phyloP scores from a whole-genome alignment of 2,329 filamentous ascomycete genomes.

The Arachnomyces sp. region DNA sequence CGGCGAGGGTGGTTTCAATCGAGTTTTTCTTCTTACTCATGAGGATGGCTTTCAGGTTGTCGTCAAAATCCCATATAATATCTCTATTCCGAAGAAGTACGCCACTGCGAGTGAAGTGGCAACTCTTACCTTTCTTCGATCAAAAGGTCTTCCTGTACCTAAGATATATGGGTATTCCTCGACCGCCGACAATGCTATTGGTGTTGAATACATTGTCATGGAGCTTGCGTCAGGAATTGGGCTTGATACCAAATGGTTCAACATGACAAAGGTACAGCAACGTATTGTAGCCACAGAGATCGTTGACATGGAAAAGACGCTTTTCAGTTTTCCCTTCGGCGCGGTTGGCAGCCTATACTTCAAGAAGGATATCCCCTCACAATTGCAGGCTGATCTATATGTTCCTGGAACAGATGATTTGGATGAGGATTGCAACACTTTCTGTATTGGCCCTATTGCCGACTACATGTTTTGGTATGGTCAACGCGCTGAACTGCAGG shows the following conservation, averaged over 20 bases:
- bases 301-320: conserved; percentile 16
- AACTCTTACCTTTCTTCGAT: conserved; percentile 25
- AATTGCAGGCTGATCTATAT: too few relatives aligned
- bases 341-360: conserved; percentile 19
- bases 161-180: conserved; percentile 27
- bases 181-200: conserved; percentile 27
- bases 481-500: conserved; percentile 7
- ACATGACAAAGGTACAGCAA: conserved; percentile 8
- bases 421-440: too few relatives aligned
- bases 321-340: conserved; percentile 14
- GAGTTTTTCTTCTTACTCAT: conserved; percentile 15
- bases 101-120: conserved; percentile 29
- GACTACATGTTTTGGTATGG: conserved; percentile 20
- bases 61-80: conserved; percentile 19
- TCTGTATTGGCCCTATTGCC: not conserved
- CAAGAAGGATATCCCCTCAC: conserved; percentile 2
- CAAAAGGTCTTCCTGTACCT: conserved; percentile 28
- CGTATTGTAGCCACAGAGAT: conserved; percentile 12
- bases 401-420: too few relatives aligned
- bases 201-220: conserved; percentile 36
- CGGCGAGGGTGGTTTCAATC: conserved; percentile 19
- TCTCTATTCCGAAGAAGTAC: conserved; percentile 14
- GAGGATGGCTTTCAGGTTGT: conserved; percentile 16
- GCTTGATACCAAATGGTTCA: conserved; percentile 25
- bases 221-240: conserved; percentile 25